A percentile compares a stretch with the other conserved stretches of the same genome.
These are phyloP conservation scores for Zygnema circumcarinatum DNA, from an alignment of 139 green algal genomes.

Conservation along the genomic window DNA sequence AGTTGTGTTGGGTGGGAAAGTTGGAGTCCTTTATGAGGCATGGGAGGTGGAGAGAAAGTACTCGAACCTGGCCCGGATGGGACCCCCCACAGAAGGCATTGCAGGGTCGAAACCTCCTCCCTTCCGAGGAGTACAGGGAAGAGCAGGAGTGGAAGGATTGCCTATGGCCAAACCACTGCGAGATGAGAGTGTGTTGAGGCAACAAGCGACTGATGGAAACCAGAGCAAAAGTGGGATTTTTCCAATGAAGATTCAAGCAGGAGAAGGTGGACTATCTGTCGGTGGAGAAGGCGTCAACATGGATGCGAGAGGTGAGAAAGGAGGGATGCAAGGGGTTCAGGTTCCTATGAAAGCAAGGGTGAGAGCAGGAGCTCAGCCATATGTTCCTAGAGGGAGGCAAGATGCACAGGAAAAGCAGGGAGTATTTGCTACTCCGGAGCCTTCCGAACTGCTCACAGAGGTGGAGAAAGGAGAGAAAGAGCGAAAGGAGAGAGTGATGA, in stretches of 20 bases:
- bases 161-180: too few relatives aligned
- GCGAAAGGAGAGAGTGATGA: background rate
- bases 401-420: background rate
- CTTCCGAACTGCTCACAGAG: background rate
- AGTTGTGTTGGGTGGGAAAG: background rate
- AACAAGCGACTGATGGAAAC: too few relatives aligned
- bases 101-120: background rate
- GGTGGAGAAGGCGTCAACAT: background rate
- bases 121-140: background rate
- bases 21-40: background rate
- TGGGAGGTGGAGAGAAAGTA: slow-evolving; percentile 4
- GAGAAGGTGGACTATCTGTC: background rate
- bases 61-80: background rate
- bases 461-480: background rate
- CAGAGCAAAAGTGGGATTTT: too few relatives aligned
- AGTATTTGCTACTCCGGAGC: background rate
- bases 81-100: background rate
- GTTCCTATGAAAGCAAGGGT: background rate
- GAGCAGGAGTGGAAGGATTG: too few relatives aligned
- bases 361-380: slow-evolving; percentile 12
- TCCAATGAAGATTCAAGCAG: too few relatives aligned
- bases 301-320: background rate
- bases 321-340: background rate
- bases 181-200: too few relatives aligned
- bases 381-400: background rate